These are phyloP conservation scores for Exophiala viscosa DNA, from an alignment of 2,329 filamentous ascomycete species.

Conservation along the genomic window DNA sequence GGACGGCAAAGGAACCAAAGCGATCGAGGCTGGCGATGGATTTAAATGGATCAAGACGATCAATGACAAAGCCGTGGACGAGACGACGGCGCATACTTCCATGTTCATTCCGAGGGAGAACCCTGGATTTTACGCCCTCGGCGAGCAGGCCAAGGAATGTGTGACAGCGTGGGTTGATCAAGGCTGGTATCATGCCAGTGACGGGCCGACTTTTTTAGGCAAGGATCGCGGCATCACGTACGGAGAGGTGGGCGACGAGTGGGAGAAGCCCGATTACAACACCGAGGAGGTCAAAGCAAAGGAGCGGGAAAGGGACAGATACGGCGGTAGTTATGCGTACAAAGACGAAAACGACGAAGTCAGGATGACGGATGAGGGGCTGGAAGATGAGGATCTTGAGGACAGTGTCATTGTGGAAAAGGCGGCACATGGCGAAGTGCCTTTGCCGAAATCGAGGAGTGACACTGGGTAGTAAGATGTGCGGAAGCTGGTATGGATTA, in stretches of 20 bases:
- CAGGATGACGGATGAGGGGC: constrained; percentile 24
- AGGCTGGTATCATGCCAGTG: constrained; percentile 28
- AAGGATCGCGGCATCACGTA: constrained; percentile 12
- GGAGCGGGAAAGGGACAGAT: constrained; percentile 20
- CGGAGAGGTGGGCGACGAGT: constrained; percentile 24
- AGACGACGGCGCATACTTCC: constrained; percentile 70
- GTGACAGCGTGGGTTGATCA: constrained; percentile 37
- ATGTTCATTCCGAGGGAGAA: constrained; percentile 47
- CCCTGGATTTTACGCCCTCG: constrained; percentile 41
- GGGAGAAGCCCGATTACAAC: constrained; percentile 25
- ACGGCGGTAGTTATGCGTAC: constrained; percentile 4
- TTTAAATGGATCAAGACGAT: constrained; percentile 65
- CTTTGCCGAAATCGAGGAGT: constrained; percentile 11
- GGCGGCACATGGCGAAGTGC: constrained; percentile 5
- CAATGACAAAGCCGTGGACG: constrained; percentile 76
- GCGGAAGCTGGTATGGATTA: background rate
- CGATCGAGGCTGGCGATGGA: constrained; percentile 32
- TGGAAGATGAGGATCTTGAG: constrained; percentile 24
- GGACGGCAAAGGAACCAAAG: constrained; percentile 27
- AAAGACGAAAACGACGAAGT: constrained; percentile 21
- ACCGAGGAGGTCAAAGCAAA: constrained; percentile 24
- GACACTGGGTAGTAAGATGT: constrained; percentile 8
- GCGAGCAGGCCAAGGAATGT: constrained; percentile 37
- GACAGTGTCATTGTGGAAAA: constrained; percentile 17
- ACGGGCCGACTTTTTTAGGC: constrained; percentile 16